Percentiles rank a stretch among this genome's conserved stretches.
Conservation (phyloP, 208 protist genomes). For the Trichomonas tenax region DNA sequence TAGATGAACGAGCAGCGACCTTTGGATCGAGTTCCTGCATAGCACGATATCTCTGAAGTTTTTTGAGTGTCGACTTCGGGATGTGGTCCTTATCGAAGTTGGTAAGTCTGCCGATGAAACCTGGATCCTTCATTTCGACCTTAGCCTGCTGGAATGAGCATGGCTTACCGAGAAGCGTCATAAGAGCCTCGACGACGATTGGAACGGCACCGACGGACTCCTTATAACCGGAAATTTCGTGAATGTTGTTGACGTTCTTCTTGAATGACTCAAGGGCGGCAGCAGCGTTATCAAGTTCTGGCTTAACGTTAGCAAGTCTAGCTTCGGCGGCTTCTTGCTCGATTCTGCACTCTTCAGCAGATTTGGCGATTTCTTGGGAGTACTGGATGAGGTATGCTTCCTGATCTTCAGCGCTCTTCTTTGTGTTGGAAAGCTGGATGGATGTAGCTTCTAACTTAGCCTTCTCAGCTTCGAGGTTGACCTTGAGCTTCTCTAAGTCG, state of each 20-base stretch:
- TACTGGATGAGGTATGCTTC: constrained; percentile 58
- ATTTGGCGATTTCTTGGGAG: constrained; percentile 56
- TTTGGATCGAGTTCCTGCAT: constrained; percentile 66
- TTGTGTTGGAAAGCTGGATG: constrained; percentile 73
- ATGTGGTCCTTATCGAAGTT: constrained; percentile 87
- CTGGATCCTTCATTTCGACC: constrained; percentile 73
- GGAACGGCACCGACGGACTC: constrained; percentile 74
- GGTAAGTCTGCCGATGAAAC: constrained; percentile 80
- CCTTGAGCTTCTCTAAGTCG: constrained; percentile 55
- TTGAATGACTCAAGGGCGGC: constrained; percentile 79
- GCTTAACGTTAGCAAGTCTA: constrained; percentile 80
- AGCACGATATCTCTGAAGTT: constrained; percentile 76
- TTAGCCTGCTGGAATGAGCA: constrained; percentile 83
- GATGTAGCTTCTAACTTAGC: constrained; percentile 85
- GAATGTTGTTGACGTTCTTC: constrained; percentile 70
- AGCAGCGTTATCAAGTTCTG: constrained; percentile 74
- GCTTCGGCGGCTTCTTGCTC: constrained; percentile 70
- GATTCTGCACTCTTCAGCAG: constrained; percentile 63
- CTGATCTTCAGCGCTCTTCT: constrained; percentile 81
- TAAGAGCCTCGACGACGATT: constrained; percentile 82
- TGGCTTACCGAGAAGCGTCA: constrained; percentile 70
- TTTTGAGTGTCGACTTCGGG: constrained; percentile 73
- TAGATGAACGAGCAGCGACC: constrained; percentile 61
- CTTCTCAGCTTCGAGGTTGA: constrained; percentile 46
- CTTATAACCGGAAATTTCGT: constrained; percentile 87